These are phyloP conservation scores for Nigrograna mackinnonii DNA, from an alignment of 2,329 filamentous ascomycete species.

Conservation along the genomic window DNA sequence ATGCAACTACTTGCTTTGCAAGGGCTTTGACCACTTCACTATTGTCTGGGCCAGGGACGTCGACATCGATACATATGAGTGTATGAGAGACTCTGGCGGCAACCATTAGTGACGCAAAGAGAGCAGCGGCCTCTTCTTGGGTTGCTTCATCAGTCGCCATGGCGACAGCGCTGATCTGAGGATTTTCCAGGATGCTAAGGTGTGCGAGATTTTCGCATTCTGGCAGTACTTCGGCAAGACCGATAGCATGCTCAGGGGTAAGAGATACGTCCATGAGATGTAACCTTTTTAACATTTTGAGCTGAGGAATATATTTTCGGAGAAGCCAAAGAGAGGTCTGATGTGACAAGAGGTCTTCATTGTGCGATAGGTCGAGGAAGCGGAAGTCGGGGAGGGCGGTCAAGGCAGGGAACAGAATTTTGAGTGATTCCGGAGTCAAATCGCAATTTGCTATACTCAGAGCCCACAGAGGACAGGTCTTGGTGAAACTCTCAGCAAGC, in stretches of 20 bases:
- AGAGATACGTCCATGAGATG: conserved; percentile 85
- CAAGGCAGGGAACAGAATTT: conserved; percentile 74
- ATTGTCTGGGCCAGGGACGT: conserved; percentile 79
- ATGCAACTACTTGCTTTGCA: conserved; percentile 92
- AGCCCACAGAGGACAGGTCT: conserved; percentile 68
- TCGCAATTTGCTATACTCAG: conserved; percentile 87
- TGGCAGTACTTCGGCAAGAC: conserved; percentile 85
- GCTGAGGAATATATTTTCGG: conserved; percentile 81
- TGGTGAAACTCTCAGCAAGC: conserved; percentile 56
- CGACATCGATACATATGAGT: conserved; percentile 88
- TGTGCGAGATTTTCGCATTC: conserved; percentile 83
- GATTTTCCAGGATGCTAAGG: conserved; percentile 84
- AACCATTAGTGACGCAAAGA: conserved; percentile 89
- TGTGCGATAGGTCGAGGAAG: conserved; percentile 92
- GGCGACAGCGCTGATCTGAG: conserved; percentile 70
- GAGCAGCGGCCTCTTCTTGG: conserved; percentile 90
- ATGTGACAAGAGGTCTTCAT: conserved; percentile 76
- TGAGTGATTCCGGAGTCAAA: conserved; percentile 72
- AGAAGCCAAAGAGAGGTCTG: conserved; percentile 76
- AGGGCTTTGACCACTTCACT: conserved; percentile 90
- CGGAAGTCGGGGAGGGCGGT: conserved; percentile 72
- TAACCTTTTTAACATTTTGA: conserved; percentile 77
- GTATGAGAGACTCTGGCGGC: conserved; percentile 82
- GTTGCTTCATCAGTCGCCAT: conserved; percentile 75
- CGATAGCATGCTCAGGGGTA: conserved; percentile 85